These are phyloP conservation scores for Kernera saxatilis DNA, from an alignment of 345 rosid species.

Conservation along the genomic window DNA sequence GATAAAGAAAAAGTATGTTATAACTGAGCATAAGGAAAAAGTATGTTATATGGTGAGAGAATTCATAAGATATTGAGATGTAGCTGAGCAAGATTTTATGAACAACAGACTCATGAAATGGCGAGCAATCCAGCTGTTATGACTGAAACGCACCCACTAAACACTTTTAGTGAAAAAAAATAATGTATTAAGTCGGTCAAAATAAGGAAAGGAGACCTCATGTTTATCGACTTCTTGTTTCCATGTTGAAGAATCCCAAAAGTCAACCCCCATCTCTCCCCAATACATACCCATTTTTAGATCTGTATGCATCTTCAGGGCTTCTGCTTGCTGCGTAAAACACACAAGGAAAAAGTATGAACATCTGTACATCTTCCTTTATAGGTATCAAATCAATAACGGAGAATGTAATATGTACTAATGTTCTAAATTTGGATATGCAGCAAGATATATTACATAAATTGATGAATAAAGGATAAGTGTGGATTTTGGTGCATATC, in stretches of 20 bases:
- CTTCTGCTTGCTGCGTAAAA: slow-evolving; percentile 70
- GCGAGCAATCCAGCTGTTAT: neutral
- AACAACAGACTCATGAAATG: neutral
- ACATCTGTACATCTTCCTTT: neutral
- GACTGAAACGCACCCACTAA: neutral
- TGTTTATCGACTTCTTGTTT: slow-evolving; percentile 39
- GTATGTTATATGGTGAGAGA: too few relatives aligned
- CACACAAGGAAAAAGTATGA: neutral
- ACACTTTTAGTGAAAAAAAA: neutral
- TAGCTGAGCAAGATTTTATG: neutral
- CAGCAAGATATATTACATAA: neutral
- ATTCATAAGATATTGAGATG: neutral
- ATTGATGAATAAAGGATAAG: neutral
- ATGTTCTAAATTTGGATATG: neutral
- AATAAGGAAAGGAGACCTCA: slow-evolving; percentile 48
- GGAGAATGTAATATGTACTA: neutral
- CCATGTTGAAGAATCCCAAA: slow-evolving; percentile 63
- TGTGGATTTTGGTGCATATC: neutral
- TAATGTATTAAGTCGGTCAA: neutral
- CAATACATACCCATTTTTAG: slow-evolving; percentile 64
- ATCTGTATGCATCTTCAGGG: slow-evolving; percentile 59
- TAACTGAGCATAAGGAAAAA: too few relatives aligned
- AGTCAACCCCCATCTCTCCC: slow-evolving; percentile 84
- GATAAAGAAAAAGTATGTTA: too few relatives aligned
- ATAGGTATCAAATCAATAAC: neutral